Percentiles rank a stretch among this genome's conserved stretches.
Evolutionary conservation across 2,329 filamentous ascomycete species (phyloP).

Genomic region (Phaeosphaeriaceae sp.): DNA sequence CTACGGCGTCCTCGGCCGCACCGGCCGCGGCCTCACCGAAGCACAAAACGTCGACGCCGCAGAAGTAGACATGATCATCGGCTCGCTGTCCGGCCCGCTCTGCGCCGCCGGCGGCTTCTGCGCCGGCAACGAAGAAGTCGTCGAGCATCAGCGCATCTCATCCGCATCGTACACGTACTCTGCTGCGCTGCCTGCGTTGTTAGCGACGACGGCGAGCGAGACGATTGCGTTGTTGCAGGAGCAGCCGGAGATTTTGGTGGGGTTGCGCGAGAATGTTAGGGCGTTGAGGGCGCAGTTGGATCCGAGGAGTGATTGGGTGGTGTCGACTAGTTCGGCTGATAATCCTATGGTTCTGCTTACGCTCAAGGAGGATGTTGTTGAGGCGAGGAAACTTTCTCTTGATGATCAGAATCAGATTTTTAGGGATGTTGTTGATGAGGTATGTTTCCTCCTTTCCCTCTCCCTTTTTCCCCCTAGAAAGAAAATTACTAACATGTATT

Average conservation of each 20-base stretch:
- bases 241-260: slow-evolving; percentile 79
- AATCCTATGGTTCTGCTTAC: slow-evolving; percentile 87
- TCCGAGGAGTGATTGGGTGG: slow-evolving; percentile 90
- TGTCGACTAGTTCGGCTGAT: slow-evolving; percentile 78
- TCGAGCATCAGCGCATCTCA: slow-evolving; percentile 94
- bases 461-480: background rate
- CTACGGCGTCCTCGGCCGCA: slow-evolving; percentile 91
- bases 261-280: slow-evolving; percentile 85
- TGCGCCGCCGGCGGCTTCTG: slow-evolving; percentile 96
- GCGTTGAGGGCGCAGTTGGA: slow-evolving; percentile 87
- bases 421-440: slow-evolving; percentile 96
- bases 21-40: slow-evolving; percentile 90
- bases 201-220: slow-evolving; percentile 95
- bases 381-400: slow-evolving; percentile 68
- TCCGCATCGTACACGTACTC: slow-evolving; percentile 95
- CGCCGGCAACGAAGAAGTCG: slow-evolving; percentile 86
- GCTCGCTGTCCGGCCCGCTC: slow-evolving; percentile 86
- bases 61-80: slow-evolving; percentile 96
- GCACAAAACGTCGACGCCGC: slow-evolving; percentile 94
- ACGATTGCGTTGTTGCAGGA: slow-evolving; percentile 85
- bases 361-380: slow-evolving; percentile 82
- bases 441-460: slow-evolving; percentile 59
- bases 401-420: slow-evolving; percentile 85
- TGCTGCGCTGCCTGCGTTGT: slow-evolving; percentile 88
- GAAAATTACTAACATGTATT: slow-evolving; percentile 17